Evolutionary conservation across 345 rosid species (phyloP), one percentile per base, ranked within the genome.

Genomic region (Geranium rotundifolium): DNA sequence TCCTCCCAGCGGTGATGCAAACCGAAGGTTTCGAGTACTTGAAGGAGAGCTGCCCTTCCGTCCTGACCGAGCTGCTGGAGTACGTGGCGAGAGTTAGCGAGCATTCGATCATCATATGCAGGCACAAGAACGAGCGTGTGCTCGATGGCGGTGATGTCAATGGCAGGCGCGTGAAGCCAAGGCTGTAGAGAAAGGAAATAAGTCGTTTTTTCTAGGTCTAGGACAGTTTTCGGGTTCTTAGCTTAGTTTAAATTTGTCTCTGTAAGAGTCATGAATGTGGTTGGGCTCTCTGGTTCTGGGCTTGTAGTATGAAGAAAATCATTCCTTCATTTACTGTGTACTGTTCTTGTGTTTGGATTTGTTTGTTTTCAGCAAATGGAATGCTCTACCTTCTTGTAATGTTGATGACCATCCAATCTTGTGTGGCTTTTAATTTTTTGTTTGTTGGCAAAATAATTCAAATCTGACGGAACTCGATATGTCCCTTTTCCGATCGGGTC

Each of bases 21-120:
- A 83, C 87, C 19, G 95, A 88, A 58, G 95, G 91, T 41, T 88
- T 81, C 69, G 83, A 82, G 56, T 76, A 74, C 72, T 70, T 85
- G 74, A 81, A 80, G 66, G 77, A 80, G 73, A 81, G 86, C 67
- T 83, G 91, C 55, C 87, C 87, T 3, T 30, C 66, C 16, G 77
- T 85, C 62, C 80, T 85, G 49, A 74, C 81, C 13, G 89, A 88
- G 63, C 84, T 88, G 57, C 58, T 85, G 69, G 81, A 67, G 56
- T 72, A 78, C 69, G 80, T 81, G 14, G 57, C 57, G 6, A 55
- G 57, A 55, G 20, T n/a, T n/a, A 46, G 52, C 15, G 52, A 46
- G 52, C 52, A 46, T 16, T 55, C 57, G 16, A 46, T 46, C 52
- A 62, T 72, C 7, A 49, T 68, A 34, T 65, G 69, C 68, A 70